phyloP scores from a whole-genome alignment of 148 eudicot species.

The Talinum fruticosum region DNA sequence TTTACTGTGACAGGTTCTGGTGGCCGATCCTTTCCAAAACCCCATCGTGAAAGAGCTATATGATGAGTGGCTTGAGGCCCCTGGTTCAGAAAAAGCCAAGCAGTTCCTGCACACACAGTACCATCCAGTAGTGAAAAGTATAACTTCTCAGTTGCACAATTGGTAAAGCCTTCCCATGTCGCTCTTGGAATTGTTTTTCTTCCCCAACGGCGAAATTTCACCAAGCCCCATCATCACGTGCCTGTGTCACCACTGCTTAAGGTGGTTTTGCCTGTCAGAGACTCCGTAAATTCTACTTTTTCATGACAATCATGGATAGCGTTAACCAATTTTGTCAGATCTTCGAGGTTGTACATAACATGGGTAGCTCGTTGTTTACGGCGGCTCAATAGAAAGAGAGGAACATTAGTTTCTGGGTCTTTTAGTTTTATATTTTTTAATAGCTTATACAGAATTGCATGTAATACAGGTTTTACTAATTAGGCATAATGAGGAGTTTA shows the following conservation, averaged over 20 bases:
- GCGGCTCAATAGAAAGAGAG: constrained; percentile 1
- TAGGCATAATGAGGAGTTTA: no score
- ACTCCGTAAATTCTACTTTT: background rate
- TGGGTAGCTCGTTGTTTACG: background rate
- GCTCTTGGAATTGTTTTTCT: background rate
- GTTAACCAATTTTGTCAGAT: constrained; percentile 17
- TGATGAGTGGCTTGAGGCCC: constrained; percentile 74
- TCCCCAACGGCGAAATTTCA: background rate
- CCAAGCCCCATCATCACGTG: background rate
- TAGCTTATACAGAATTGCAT: background rate
- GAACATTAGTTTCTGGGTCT: background rate
- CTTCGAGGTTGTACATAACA: constrained; percentile 15
- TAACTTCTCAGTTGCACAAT: constrained; percentile 73
- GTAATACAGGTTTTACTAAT: background rate
- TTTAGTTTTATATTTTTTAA: background rate
- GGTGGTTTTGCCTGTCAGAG: background rate
- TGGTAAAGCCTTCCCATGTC: constrained; percentile 45
- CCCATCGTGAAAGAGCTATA: constrained; percentile 65
- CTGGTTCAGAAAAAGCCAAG: constrained; percentile 90
- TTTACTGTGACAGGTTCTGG: constrained; percentile 46
- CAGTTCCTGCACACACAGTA: constrained; percentile 72
- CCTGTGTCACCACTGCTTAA: no score
- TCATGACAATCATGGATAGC: background rate
- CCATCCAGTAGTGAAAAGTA: constrained; percentile 79
- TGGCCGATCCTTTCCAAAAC: constrained; percentile 70